phyloP scores from a whole-genome alignment of 768 basidiomycete genomes.

The Amanita inopinata region DNA sequence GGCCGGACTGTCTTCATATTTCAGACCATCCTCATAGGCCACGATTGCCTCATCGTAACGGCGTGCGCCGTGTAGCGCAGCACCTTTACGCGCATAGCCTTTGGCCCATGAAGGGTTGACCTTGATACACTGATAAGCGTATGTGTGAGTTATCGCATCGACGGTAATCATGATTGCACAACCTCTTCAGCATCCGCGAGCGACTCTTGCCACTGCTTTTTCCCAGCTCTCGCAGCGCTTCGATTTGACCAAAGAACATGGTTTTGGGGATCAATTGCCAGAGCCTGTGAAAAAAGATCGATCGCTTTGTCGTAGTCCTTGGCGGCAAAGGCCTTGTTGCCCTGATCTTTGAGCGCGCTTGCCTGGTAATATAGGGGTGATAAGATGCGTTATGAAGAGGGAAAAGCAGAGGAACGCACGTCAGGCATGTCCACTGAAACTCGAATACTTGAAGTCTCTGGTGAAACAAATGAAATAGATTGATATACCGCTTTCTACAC shows the following conservation, averaged over 20 bases:
- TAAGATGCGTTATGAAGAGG: neutral
- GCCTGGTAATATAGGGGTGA: slow-evolving; percentile 19
- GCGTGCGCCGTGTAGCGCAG: slow-evolving; percentile 78
- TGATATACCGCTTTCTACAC: slow-evolving; percentile 10
- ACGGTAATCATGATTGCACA: slow-evolving; percentile 14
- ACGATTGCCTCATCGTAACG: slow-evolving; percentile 77
- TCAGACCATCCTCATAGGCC: slow-evolving; percentile 74
- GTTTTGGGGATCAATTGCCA: slow-evolving; percentile 73
- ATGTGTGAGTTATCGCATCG: slow-evolving; percentile 3
- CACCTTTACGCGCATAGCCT: slow-evolving; percentile 86
- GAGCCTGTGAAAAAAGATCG: slow-evolving; percentile 73
- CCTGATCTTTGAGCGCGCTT: slow-evolving; percentile 75
- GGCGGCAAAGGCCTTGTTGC: slow-evolving; percentile 92
- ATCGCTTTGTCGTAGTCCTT: slow-evolving; percentile 89
- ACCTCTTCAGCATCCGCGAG: slow-evolving; percentile 89
- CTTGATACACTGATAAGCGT: slow-evolving; percentile 53
- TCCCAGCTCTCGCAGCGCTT: slow-evolving; percentile 84
- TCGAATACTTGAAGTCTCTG: too few species aligned
- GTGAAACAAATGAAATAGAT: slow-evolving; percentile 1
- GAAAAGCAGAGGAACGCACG: slow-evolving; percentile 19
- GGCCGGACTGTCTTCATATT: slow-evolving; percentile 73
- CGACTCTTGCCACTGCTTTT: slow-evolving; percentile 67
- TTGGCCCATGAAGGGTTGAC: slow-evolving; percentile 80
- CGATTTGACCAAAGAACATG: slow-evolving; percentile 90
- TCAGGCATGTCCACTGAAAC: too few species aligned